Base-by-base conservation (phyloP, 2,329 filamentous ascomycete genomes). In the Sordariomycetes sp. region DNA sequence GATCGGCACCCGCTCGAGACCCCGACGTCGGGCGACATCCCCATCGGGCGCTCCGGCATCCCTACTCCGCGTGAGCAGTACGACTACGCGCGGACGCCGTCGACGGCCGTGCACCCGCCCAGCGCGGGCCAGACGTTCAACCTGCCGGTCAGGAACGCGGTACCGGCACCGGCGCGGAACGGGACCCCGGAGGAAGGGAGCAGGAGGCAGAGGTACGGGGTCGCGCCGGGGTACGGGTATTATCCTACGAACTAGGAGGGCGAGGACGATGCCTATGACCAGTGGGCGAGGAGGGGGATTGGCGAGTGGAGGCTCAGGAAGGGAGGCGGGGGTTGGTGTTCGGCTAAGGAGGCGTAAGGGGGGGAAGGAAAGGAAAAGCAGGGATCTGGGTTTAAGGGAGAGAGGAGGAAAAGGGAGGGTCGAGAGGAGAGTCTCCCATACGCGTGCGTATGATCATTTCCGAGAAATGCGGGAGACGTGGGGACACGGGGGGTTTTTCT, bases 21-120 rank as follows among this genome's bases (percentile, higher is more conserved):
- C 20, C 86, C 87, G 35, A 88, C 85, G 12, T 88, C 86, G 58
- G 86, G 85, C 60, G 85, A 90, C 64, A 89, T 90, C 60, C 85
- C 85, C 46, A 83, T 89, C 60, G 79, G 76, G 55, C 79, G 80
- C 35, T 78, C 77, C 59, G 72, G 72, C 35, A 79, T 83, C 63
- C 71, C 79, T 61, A 80, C 79, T 46, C 81, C 81, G 59, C 75
- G 75, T 64, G 79, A 82, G 62, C 73, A 61, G 34, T 77, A 71
- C 65, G 76, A 79, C 64, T 81, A 73, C 62, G 63, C 75, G 64
- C 77, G 80, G 58, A 75, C 77, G 65, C 64, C 57, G 4, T 32
- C n/a, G n/a, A 46, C 46, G 16, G 56, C 75, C 64, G 67, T 70
- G 67, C 73, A 75, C 64, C 66, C 72, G 65, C 60, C 8, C 11